Conservation (phyloP, 805 yeast genomes). For the Ogataea dorogensis region DNA sequence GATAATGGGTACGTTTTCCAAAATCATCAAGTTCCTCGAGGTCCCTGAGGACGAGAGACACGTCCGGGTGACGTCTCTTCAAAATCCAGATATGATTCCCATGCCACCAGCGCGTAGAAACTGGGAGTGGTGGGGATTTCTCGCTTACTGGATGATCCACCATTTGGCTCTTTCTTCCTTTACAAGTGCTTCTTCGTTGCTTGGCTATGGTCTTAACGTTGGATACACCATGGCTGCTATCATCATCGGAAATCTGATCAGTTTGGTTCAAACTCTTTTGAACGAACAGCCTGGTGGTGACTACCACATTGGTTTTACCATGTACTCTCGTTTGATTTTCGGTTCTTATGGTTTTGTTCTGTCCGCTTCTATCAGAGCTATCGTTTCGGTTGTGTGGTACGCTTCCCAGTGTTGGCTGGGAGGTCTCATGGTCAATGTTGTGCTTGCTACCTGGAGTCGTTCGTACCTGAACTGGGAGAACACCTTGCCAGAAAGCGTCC, state of each 20-base stretch:
- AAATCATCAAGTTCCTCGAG: conserved; percentile 3
- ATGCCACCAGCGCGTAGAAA: conserved; percentile 43
- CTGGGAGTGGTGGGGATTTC: conserved; percentile 43
- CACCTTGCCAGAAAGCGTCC: conserved; percentile 38
- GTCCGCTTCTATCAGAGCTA: conserved; percentile 34
- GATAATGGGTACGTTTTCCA: background rate
- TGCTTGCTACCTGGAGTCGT: conserved; percentile 39
- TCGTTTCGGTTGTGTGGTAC: conserved; percentile 46
- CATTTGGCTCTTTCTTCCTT: conserved; percentile 17
- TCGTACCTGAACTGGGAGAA: conserved; percentile 39
- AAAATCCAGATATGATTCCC: conserved; percentile 42
- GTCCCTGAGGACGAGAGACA: conserved; percentile 2
- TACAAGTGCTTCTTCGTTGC: conserved; percentile 4
- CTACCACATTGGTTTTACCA: conserved; percentile 1
- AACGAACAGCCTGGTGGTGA: conserved; percentile 1
- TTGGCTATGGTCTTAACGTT: background rate
- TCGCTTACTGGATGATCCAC: conserved; percentile 41
- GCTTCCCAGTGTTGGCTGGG: conserved; percentile 48
- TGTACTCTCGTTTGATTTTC: background rate
- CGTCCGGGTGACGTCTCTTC: conserved; percentile 1
- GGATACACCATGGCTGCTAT: background rate
- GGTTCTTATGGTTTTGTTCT: background rate
- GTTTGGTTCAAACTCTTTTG: background rate
- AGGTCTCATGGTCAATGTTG: conserved; percentile 40
- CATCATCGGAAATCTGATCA: background rate